A percentile compares a stretch with the other conserved stretches of the same genome.
phyloP scores from a whole-genome alignment of 805 yeast genomes.

The Wickerhamomyces canadensis region DNA sequence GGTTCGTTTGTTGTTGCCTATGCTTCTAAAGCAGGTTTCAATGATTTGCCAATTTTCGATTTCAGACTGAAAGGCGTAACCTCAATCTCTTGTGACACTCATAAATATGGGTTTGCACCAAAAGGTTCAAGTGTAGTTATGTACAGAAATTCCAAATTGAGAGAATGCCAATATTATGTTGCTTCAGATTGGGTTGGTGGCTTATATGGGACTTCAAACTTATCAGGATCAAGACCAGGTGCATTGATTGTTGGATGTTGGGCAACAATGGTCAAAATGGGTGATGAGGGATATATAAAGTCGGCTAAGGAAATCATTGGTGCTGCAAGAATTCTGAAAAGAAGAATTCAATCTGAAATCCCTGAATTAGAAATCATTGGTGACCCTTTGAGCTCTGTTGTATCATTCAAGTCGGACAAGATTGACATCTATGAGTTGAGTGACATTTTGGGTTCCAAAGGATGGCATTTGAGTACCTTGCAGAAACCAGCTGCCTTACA shows the following conservation, averaged over 20 bases:
- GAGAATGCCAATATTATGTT: constrained; percentile 81
- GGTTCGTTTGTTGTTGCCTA: constrained; percentile 90
- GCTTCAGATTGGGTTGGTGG: constrained; percentile 91
- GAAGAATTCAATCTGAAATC: constrained; percentile 38
- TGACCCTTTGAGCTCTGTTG: constrained; percentile 78
- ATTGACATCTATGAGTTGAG: constrained; percentile 72
- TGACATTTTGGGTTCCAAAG: constrained; percentile 60
- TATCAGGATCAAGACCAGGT: constrained; percentile 97
- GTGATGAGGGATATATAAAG: constrained; percentile 73
- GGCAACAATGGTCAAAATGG: constrained; percentile 84
- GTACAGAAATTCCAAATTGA: constrained; percentile 66
- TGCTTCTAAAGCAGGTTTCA: constrained; percentile 55
- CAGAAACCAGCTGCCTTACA: constrained; percentile 92
- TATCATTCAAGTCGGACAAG: constrained; percentile 62
- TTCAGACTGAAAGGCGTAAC: constrained; percentile 91
- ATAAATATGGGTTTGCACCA: constrained; percentile 97
- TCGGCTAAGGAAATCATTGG: constrained; percentile 62
- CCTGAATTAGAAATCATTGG: constrained; percentile 70
- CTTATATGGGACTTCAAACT: constrained; percentile 90
- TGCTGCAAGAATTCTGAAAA: constrained; percentile 55
- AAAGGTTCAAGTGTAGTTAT: constrained; percentile 91
- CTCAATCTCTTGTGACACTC: constrained; percentile 98
- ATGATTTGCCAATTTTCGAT: constrained; percentile 54
- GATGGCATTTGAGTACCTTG: constrained; percentile 87
- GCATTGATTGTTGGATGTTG: constrained; percentile 97